Evolutionary conservation across 768 basidiomycete species (phyloP).

Genomic region (Tulasnella sp.): DNA sequence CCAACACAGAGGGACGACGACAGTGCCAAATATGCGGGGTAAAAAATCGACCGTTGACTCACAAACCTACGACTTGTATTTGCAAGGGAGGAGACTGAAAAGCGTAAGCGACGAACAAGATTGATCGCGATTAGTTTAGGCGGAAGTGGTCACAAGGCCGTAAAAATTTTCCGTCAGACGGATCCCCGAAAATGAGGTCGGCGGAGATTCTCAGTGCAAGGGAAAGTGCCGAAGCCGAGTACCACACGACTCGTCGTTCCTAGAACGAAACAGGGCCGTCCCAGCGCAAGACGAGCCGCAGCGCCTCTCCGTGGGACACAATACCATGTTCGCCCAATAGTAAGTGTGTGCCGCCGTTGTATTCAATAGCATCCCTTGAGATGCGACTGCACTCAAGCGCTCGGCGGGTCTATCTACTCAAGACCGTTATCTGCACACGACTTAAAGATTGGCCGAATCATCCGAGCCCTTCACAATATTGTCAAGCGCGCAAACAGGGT

Average conservation of each 20-base stretch:
- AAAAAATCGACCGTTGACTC: background rate
- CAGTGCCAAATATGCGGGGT: background rate
- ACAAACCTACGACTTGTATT: background rate
- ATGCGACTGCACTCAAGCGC: too few species aligned
- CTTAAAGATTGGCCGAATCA: background rate
- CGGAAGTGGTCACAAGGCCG: background rate
- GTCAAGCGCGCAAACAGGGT: background rate
- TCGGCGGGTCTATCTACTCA: too few species aligned
- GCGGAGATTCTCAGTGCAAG: background rate
- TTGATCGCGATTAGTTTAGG: too few species aligned
- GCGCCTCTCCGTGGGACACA: background rate
- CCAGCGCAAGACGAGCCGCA: background rate
- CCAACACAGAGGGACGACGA: background rate
- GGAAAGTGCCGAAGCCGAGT: background rate
- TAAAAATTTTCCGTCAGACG: background rate
- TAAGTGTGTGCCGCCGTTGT: too few species aligned
- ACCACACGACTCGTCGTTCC: background rate
- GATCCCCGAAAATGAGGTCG: background rate
- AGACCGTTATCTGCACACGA: too few species aligned
- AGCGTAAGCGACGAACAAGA: too few species aligned
- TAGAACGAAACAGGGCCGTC: background rate
- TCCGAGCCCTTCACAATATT: background rate
- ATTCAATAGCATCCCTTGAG: too few species aligned
- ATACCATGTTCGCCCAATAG: too few species aligned
- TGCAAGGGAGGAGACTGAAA: too few species aligned